Conservation (phyloP, 441 rosid genomes). For the Corymbia calophylla region DNA sequence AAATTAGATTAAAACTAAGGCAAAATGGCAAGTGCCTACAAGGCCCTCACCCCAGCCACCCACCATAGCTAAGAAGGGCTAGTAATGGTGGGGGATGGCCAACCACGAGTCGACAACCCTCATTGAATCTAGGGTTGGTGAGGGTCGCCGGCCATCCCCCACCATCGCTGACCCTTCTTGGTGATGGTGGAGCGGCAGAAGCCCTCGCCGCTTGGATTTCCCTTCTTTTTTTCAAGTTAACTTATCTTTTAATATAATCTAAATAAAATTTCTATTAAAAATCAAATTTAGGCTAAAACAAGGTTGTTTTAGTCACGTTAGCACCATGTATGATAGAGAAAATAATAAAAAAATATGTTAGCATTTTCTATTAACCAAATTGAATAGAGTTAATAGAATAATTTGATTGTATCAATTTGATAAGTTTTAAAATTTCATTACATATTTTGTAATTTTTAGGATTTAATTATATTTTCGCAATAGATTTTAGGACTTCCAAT, state of each 20-base stretch:
- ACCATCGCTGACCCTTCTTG: too few species aligned
- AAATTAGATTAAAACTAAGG: not conserved
- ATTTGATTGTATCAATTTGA: too few species aligned
- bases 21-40: not conserved
- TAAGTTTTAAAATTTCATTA: too few species aligned
- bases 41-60: not conserved
- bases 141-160: accelerated
- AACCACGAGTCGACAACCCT: not conserved
- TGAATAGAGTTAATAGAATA: too few species aligned
- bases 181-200: accelerated
- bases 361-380: not conserved
- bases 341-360: too few species aligned
- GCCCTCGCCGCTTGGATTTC: not conserved
- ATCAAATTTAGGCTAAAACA: not conserved
- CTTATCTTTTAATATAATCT: too few species aligned
- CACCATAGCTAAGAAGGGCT: not conserved
- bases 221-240: too few species aligned
- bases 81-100: accelerated
- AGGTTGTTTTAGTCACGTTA: accelerated
- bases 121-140: not conserved
- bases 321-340: not conserved
- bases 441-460: too few species aligned
- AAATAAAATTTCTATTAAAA: too few species aligned
- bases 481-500: too few species aligned
- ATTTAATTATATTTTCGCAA: too few species aligned